These are phyloP conservation scores for Puccinellia tenuiflora DNA, from an alignment of 176 grass and related monocot species.

Conservation along the genomic window DNA sequence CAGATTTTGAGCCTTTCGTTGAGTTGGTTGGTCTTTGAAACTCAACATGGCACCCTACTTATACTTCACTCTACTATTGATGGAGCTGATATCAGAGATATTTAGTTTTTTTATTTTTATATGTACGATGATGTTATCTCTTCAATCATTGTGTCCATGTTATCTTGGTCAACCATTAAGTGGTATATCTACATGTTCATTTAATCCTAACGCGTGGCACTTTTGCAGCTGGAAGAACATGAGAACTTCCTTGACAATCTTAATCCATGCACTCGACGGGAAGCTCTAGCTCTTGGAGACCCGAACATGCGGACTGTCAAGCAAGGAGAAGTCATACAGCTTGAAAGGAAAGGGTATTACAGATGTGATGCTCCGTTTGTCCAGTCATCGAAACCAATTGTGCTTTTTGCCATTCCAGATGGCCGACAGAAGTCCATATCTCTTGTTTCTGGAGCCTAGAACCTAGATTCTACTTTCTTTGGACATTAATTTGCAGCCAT, in stretches of 20 bases:
- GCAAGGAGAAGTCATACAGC: constrained; percentile 64
- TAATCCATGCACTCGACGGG: constrained; percentile 59
- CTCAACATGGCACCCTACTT: not conserved
- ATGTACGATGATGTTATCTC: not conserved
- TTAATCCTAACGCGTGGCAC: not conserved
- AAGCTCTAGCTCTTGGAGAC: constrained; percentile 71
- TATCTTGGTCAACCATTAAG: not conserved
- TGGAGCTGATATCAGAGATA: not conserved
- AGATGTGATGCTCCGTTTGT: constrained; percentile 78
- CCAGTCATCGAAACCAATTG: constrained; percentile 46
- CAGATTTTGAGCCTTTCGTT: not conserved
- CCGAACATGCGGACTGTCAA: constrained; percentile 71
- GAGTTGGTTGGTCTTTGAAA: not conserved
- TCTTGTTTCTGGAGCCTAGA: not conserved
- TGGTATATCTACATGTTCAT: not conserved
- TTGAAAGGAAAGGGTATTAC: constrained; percentile 86
- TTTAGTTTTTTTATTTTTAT: not conserved
- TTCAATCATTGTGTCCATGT: not conserved
- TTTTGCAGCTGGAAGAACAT: constrained; percentile 66
- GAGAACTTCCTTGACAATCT: constrained; percentile 61
- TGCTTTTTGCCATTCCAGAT: constrained; percentile 82
- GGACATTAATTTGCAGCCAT: not conserved
- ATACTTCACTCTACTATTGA: not conserved
- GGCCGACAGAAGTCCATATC: constrained; percentile 45
- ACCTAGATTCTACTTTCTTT: not conserved